These are phyloP conservation scores for Xerocomus nothofagi DNA, from an alignment of 1,284 basidiomycete genomes.

Conservation along the genomic window DNA sequence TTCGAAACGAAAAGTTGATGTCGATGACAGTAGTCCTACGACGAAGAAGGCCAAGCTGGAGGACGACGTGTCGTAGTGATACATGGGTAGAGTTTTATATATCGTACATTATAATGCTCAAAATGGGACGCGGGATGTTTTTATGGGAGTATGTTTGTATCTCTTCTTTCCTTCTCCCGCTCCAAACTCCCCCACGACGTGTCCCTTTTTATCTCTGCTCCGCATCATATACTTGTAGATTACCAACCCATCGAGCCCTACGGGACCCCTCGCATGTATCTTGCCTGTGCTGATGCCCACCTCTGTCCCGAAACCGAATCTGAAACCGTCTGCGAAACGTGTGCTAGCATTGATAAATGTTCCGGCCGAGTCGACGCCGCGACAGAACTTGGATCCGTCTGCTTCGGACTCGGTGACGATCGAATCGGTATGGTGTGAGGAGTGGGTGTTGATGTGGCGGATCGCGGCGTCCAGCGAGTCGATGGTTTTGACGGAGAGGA, in stretches of 20 bases:
- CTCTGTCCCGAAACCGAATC: slow-evolving; percentile 97
- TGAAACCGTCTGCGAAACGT: slow-evolving; percentile 94
- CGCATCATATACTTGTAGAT: slow-evolving; percentile 93
- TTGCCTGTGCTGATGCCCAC: slow-evolving; percentile 97
- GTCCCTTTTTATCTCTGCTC: slow-evolving; percentile 71
- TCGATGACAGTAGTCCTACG: slow-evolving; percentile 46
- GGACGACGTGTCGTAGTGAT: slow-evolving; percentile 26
- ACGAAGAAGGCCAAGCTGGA: slow-evolving; percentile 73
- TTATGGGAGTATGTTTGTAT: slow-evolving; percentile 70
- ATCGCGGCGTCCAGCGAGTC: slow-evolving; percentile 76
- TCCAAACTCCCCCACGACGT: slow-evolving; percentile 82
- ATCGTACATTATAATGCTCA: slow-evolving; percentile 11
- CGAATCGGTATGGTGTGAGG: slow-evolving; percentile 93
- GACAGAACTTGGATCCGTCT: slow-evolving; percentile 75
- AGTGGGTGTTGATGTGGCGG: slow-evolving; percentile 88
- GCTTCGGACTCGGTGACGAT: slow-evolving; percentile 84
- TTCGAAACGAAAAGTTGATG: slow-evolving; percentile 71
- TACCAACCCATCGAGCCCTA: slow-evolving; percentile 92
- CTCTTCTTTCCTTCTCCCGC: slow-evolving; percentile 66
- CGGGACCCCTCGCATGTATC: slow-evolving; percentile 96
- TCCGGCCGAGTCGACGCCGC: slow-evolving; percentile 89
- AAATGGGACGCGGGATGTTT: slow-evolving; percentile 48
- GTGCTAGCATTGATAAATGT: slow-evolving; percentile 95
- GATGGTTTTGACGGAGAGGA: slow-evolving; percentile 77
- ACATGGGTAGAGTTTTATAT: not conserved